Evolutionary conservation across 1,284 basidiomycete species (phyloP).

Genomic region (Polyporus tsugae): DNA sequence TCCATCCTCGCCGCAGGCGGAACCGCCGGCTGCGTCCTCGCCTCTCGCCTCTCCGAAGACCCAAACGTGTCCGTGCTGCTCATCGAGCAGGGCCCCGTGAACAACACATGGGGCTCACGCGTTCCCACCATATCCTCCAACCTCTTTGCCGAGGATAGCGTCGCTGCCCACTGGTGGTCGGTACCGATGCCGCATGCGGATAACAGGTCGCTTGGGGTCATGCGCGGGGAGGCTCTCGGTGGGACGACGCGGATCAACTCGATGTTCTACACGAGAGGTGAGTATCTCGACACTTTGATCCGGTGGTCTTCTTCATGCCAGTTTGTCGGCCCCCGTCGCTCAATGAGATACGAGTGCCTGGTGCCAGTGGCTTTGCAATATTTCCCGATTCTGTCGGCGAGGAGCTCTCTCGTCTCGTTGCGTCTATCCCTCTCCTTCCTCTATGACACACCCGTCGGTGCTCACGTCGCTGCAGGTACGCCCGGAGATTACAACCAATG

Average conservation of each 20-base stretch:
- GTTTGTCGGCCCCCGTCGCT: too few relatives aligned
- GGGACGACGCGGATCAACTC: slow-evolving; percentile 54
- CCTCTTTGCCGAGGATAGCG: slow-evolving; percentile 22
- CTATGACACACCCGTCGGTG: too few relatives aligned
- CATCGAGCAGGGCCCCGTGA: slow-evolving; percentile 44
- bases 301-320: too few relatives aligned
- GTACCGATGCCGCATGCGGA: slow-evolving; percentile 35
- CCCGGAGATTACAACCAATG: slow-evolving; percentile 50
- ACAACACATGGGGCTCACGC: slow-evolving; percentile 44
- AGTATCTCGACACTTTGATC: neutral
- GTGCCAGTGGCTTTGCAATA: too few relatives aligned
- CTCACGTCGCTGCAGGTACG: slow-evolving; percentile 16
- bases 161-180: slow-evolving; percentile 39
- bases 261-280: slow-evolving; percentile 47
- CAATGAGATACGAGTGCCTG: too few relatives aligned
- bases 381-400: neutral
- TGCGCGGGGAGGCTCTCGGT: slow-evolving; percentile 51
- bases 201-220: slow-evolving; percentile 40
- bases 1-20: slow-evolving; percentile 34
- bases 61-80: slow-evolving; percentile 40
- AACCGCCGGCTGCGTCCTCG: slow-evolving; percentile 47
- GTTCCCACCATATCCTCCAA: slow-evolving; percentile 47
- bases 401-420: neutral
- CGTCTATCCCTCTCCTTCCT: neutral
- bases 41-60: slow-evolving; percentile 43